phyloP scores from a whole-genome alignment of 179 eudicot species.

The Spinacia oleracea region DNA sequence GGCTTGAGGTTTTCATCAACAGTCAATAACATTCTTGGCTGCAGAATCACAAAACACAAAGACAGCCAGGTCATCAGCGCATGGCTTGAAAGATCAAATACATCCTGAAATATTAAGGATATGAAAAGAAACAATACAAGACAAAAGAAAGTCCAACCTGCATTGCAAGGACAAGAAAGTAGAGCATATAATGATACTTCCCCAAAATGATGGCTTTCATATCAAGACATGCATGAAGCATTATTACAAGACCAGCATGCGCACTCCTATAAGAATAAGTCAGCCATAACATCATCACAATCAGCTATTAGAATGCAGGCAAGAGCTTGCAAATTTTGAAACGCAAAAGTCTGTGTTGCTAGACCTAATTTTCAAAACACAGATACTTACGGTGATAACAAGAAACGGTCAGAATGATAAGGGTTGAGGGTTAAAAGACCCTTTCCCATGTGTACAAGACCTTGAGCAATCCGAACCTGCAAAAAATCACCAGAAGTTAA shows the following conservation, averaged over 20 bases:
- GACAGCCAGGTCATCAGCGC: not conserved
- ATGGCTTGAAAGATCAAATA: not conserved
- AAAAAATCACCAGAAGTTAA: conserved; percentile 7
- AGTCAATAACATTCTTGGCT: conserved; percentile 95
- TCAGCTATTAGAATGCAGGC: not conserved
- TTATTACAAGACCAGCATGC: conserved; percentile 72
- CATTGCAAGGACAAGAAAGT: conserved; percentile 88
- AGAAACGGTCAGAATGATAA: conserved; percentile 86
- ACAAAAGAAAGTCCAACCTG: conserved; percentile 50
- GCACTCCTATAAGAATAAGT: conserved; percentile 55
- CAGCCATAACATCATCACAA: not conserved
- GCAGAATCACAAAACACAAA: conserved; percentile 26
- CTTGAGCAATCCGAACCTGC: conserved; percentile 98
- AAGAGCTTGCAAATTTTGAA: not conserved
- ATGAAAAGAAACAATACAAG: not conserved
- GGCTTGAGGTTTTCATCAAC: conserved; percentile 93
- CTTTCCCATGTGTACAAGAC: conserved; percentile 92
- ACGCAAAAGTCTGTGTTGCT: not conserved
- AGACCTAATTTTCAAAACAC: conserved; percentile 6
- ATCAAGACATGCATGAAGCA: conserved; percentile 86
- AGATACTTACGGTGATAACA: conserved; percentile 80
- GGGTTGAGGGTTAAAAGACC: conserved; percentile 89
- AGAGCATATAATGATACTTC: conserved; percentile 87
- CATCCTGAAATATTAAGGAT: not conserved
- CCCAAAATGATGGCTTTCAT: conserved; percentile 85